Percentiles rank a stretch among this genome's conserved stretches.
Evolutionary conservation across 805 yeast species (phyloP).

Genomic region (Lipomyces mesembrius): DNA sequence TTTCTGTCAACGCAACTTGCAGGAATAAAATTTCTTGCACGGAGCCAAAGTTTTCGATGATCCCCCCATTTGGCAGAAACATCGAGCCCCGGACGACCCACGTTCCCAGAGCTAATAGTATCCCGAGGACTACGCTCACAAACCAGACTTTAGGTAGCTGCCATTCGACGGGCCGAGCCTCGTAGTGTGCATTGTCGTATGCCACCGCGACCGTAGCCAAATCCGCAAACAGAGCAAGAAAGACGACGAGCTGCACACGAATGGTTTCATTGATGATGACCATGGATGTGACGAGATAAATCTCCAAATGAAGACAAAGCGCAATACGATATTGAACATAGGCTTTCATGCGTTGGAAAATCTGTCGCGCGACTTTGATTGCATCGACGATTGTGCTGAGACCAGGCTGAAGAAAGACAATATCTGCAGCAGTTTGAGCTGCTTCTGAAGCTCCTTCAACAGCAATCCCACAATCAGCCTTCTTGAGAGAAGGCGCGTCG

Average conservation of each 20-base stretch:
- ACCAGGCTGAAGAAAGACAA: constrained; percentile 60
- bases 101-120: constrained; percentile 85
- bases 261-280: constrained; percentile 87
- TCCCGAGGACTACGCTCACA: constrained; percentile 87
- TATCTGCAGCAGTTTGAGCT: constrained; percentile 51
- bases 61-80: constrained; percentile 80
- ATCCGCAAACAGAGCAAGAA: constrained; percentile 96
- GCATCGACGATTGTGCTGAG: constrained; percentile 79
- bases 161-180: constrained; percentile 94
- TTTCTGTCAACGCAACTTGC: constrained; percentile 93
- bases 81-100: constrained; percentile 94
- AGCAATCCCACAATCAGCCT: constrained; percentile 89
- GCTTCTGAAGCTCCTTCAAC: constrained; percentile 53
- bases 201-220: constrained; percentile 97
- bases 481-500: constrained; percentile 68
- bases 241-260: constrained; percentile 87
- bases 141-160: constrained; percentile 97
- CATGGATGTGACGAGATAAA: constrained; percentile 94
- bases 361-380: constrained; percentile 91
- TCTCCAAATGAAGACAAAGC: constrained; percentile 90
- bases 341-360: constrained; percentile 99
- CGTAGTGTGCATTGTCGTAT: constrained; percentile 95
- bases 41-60: constrained; percentile 93
- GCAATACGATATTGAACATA: constrained; percentile 98
- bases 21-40: constrained; percentile 92